Conservation (phyloP, 805 yeast species). For the Starmerella potacharoeniae region DNA sequence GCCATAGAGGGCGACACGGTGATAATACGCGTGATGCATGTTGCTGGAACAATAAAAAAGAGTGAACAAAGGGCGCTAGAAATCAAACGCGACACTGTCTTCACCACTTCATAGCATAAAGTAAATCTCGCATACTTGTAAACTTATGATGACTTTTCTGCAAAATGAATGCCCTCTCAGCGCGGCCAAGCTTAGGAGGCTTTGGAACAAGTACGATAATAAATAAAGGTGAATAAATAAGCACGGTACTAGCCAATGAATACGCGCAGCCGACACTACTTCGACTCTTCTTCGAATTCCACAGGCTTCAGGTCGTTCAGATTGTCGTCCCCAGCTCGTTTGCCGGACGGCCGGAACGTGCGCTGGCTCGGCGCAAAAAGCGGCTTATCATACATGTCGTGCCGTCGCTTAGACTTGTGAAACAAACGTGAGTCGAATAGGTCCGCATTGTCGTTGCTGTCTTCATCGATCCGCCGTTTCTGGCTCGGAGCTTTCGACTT, state of each 20-base stretch:
- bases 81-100: conserved; percentile 15
- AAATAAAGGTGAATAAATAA: too few relatives aligned
- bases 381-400: conserved; percentile 47
- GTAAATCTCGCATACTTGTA: background rate
- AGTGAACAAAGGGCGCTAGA: conserved; percentile 61
- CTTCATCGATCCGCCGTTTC: conserved; percentile 21
- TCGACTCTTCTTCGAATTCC: conserved; percentile 33
- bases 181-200: too few relatives aligned
- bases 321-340: conserved; percentile 12
- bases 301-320: conserved; percentile 34
- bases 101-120: background rate
- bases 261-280: background rate
- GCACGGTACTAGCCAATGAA: background rate
- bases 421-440: conserved; percentile 52
- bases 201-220: too few relatives aligned
- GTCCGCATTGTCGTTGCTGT: conserved; percentile 29
- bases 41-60: conserved; percentile 80
- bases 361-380: conserved; percentile 34
- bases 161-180: too few relatives aligned
- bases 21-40: conserved; percentile 50
- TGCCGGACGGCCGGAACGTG: background rate
- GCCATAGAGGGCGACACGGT: conserved; percentile 40
- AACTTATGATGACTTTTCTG: background rate
- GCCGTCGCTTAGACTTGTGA: conserved; percentile 34
- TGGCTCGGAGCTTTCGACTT: background rate